Evolutionary conservation across 2,329 filamentous ascomycete species (phyloP).

Genomic region (Cordyceps sp.): DNA sequence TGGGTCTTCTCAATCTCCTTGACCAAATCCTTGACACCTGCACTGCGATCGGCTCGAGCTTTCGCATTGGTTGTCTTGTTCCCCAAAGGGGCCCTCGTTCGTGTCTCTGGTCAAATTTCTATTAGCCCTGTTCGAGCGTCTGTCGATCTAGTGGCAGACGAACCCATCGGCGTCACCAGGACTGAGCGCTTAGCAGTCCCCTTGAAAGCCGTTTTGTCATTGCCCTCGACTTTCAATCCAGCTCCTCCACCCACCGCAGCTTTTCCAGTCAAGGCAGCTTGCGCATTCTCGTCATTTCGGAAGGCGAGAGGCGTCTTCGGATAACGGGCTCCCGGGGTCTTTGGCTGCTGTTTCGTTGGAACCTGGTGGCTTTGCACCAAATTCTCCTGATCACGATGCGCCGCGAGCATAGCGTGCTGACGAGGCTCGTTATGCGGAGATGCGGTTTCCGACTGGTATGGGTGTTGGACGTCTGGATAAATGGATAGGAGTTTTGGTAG

Average conservation of each 20-base stretch:
- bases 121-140: conserved; percentile 2
- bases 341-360: conserved; percentile 60
- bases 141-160: conserved; percentile 6
- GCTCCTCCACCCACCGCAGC: conserved; percentile 28
- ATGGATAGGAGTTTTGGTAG: too few relatives aligned
- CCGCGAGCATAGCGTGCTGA: conserved; percentile 46
- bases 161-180: conserved; percentile 71
- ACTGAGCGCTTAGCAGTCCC: conserved; percentile 28
- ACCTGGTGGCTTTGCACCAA: conserved; percentile 59
- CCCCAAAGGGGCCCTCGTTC: conserved; percentile 65
- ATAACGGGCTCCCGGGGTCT: conserved; percentile 60
- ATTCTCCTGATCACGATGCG: conserved; percentile 78
- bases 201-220: conserved; percentile 30
- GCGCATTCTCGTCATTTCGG: conserved; percentile 71
- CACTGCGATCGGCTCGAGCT: conserved; percentile 48
- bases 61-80: conserved; percentile 97
- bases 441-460: neutral
- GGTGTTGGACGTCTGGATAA: too few relatives aligned
- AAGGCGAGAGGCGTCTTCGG: conserved; percentile 73
- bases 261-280: conserved; percentile 19
- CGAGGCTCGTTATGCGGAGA: neutral
- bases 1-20: conserved; percentile 47
- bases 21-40: conserved; percentile 41
- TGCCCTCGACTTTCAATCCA: conserved; percentile 25
- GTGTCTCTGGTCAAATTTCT: conserved; percentile 14